Percentiles rank a stretch among this genome's conserved stretches.
Evolutionary conservation across 1,139 yeast genomes (phyloP).

Genomic region (Geotrichum aggregatum): DNA sequence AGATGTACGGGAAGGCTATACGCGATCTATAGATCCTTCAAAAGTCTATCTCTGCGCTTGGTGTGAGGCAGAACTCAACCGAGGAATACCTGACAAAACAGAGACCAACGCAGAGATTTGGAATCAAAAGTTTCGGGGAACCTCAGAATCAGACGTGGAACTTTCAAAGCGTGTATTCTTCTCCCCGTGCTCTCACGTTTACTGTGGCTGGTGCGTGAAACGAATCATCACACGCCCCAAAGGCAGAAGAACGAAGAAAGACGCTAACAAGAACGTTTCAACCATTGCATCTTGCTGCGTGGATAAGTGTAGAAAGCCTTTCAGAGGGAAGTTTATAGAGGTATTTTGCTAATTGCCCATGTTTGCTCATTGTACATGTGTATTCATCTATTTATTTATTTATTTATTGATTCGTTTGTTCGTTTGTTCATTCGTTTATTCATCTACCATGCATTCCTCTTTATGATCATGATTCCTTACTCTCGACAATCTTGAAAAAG

Average conservation of each 20-base stretch:
- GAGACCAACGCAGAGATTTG: constrained; percentile 42
- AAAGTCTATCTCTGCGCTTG: constrained; percentile 48
- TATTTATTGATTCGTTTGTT: background rate
- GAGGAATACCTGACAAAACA: constrained; percentile 53
- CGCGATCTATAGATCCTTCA: constrained; percentile 7
- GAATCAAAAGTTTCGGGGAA: constrained; percentile 34
- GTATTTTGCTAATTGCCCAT: constrained; percentile 25
- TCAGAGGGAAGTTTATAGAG: constrained; percentile 28
- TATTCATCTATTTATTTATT: background rate
- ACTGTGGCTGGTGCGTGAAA: constrained; percentile 79
- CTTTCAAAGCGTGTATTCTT: constrained; percentile 66
- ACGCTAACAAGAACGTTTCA: background rate
- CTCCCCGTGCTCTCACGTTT: constrained; percentile 76
- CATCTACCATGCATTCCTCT: background rate
- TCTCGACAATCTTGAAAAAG: constrained; percentile 1
- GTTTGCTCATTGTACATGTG: background rate
- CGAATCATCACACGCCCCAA: constrained; percentile 39
- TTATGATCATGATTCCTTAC: background rate
- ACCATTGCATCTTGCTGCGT: constrained; percentile 21
- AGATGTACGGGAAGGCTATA: constrained; percentile 4
- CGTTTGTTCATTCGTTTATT: background rate
- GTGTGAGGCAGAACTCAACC: constrained; percentile 68
- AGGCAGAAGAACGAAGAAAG: constrained; percentile 3
- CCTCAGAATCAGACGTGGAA: constrained; percentile 55
- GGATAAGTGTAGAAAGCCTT: constrained; percentile 26